These are phyloP conservation scores for Populus hybrid DNA, from an alignment of 441 rosid species.

Conservation along the genomic window DNA sequence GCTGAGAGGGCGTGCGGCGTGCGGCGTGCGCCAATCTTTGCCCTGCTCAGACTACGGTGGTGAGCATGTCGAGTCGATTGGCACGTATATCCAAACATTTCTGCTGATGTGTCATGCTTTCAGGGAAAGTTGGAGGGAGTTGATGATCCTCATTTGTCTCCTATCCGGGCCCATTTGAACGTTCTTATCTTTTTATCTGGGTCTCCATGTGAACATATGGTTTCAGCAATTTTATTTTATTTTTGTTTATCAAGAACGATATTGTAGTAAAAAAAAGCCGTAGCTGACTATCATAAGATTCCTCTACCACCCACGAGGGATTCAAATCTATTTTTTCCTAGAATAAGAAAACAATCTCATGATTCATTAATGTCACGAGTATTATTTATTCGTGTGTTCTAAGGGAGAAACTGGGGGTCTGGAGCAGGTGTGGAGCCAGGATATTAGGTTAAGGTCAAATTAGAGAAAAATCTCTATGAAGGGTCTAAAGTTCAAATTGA, in stretches of 20 bases:
- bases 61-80: neutral
- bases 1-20: neutral
- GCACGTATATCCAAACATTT: neutral
- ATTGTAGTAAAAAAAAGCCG: neutral
- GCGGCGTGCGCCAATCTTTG: neutral
- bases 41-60: neutral
- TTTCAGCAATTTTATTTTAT: neutral
- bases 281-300: neutral
- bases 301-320: neutral
- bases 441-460: too few relatives aligned
- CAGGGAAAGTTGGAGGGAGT: neutral
- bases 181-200: neutral
- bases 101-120: neutral
- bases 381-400: neutral
- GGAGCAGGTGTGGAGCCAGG: too few relatives aligned
- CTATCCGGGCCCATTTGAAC: neutral
- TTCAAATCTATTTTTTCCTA: neutral
- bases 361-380: neutral
- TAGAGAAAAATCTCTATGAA: too few relatives aligned
- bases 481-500: neutral
- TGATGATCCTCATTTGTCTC: neutral
- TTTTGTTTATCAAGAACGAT: neutral
- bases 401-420: neutral
- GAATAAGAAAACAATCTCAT: neutral
- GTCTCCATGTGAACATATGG: neutral